These are phyloP conservation scores for Leucoagaricus sp. DNA, from an alignment of 1,284 basidiomycete species.

Conservation along the genomic window DNA sequence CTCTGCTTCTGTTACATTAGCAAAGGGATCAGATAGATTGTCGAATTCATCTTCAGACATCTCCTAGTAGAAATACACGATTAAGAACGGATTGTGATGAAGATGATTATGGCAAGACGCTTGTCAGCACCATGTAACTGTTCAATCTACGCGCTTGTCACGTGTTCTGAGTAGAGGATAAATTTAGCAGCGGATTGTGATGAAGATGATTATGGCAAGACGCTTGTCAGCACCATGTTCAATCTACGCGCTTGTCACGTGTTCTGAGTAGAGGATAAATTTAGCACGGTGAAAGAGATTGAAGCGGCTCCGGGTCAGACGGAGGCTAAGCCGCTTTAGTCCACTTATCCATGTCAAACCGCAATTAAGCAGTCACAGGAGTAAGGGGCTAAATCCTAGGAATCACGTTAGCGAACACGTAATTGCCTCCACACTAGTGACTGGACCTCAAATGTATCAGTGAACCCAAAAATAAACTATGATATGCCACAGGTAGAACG, in stretches of 20 bases:
- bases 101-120: too few relatives aligned
- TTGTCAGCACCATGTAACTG: too few relatives aligned
- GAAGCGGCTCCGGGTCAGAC: not conserved
- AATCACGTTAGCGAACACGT: constrained; percentile 5
- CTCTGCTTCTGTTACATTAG: constrained; percentile 38
- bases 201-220: too few relatives aligned
- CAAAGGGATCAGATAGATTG: constrained; percentile 45
- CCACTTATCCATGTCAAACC: too few relatives aligned
- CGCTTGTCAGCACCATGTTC: too few relatives aligned
- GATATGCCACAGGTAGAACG: constrained; percentile 13
- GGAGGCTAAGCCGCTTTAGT: not conserved
- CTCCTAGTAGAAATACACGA: not conserved
- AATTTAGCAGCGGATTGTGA: not conserved
- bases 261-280: not conserved
- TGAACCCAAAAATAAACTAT: constrained; percentile 20
- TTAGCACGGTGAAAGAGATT: not conserved
- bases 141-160: not conserved
- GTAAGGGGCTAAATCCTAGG: not conserved
- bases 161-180: not conserved
- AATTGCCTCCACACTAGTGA: constrained; percentile 1
- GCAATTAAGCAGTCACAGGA: not conserved
- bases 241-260: not conserved
- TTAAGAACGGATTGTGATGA: not conserved
- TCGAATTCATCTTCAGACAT: constrained; percentile 36
- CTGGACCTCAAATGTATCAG: constrained; percentile 3